These are phyloP conservation scores for Metahyphopichia silvanorum DNA, from an alignment of 805 yeast genomes.

Conservation along the genomic window DNA sequence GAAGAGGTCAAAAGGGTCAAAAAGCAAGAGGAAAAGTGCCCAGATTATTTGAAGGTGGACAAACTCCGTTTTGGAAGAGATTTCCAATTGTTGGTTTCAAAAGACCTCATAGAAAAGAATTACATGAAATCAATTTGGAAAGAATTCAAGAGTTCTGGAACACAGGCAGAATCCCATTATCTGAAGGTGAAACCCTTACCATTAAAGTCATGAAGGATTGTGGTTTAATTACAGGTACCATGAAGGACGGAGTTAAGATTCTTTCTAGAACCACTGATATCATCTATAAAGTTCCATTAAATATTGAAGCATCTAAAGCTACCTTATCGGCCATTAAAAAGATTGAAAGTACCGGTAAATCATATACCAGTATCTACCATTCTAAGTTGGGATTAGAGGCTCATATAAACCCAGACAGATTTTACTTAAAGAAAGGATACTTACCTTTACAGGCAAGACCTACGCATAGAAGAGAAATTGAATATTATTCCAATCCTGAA, in stretches of 20 bases:
- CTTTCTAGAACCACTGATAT: conserved; percentile 55
- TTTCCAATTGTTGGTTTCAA: conserved; percentile 89
- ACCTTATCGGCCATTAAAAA: conserved; percentile 68
- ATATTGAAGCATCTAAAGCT: conserved; percentile 81
- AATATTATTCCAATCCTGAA: conserved; percentile 66
- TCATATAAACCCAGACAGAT: conserved; percentile 72
- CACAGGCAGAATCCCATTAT: conserved; percentile 57
- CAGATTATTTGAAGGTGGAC: conserved; percentile 98
- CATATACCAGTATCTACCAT: conserved; percentile 68
- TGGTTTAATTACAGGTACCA: conserved; percentile 68
- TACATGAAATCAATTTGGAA: conserved; percentile 60
- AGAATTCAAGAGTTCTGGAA: conserved; percentile 71
- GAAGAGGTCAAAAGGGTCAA: conserved; percentile 98
- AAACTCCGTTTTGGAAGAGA: conserved; percentile 82
- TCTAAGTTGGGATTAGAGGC: conserved; percentile 63
- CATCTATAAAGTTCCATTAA: conserved; percentile 55
- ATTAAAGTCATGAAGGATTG: conserved; percentile 73
- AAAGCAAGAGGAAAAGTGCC: conserved; percentile 91
- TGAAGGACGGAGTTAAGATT: conserved; percentile 78
- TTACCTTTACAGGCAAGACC: conserved; percentile 87
- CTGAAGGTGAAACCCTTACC: conserved; percentile 61
- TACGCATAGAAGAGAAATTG: conserved; percentile 73
- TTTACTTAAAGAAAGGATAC: conserved; percentile 66
- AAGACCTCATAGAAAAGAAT: conserved; percentile 53
- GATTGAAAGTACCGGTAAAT: conserved; percentile 72